These are phyloP conservation scores for Lactarius evosmus DNA, from an alignment of 768 basidiomycete genomes.

Conservation along the genomic window DNA sequence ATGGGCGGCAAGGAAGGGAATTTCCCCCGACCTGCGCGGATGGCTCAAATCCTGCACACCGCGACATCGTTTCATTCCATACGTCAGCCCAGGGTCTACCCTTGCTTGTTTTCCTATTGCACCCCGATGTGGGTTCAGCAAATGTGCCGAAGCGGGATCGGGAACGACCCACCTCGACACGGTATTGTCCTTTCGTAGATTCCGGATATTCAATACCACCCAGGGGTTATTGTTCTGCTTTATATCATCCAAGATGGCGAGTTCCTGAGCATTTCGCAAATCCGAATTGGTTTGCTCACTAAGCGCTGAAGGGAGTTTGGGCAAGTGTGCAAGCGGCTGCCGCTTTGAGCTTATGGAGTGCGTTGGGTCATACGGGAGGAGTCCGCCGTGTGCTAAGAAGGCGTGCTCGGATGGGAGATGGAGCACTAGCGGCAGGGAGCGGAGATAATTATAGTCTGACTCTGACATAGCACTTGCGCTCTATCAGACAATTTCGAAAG, in stretches of 20 bases:
- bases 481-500: conserved; percentile 10
- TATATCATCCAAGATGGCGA: conserved; percentile 59
- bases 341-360: conserved; percentile 45
- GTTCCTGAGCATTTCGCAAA: conserved; percentile 62
- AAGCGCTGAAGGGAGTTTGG: conserved; percentile 11
- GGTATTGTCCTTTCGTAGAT: conserved; percentile 40
- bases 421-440: conserved; percentile 67
- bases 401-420: conserved; percentile 74
- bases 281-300: conserved; percentile 22
- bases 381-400: conserved; percentile 79
- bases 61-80: conserved; percentile 66
- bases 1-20: conserved; percentile 60
- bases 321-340: conserved; percentile 59
- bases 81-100: conserved; percentile 74
- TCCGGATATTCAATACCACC: conserved; percentile 71
- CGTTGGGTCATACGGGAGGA: conserved; percentile 69
- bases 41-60: conserved; percentile 49
- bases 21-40: conserved; percentile 30
- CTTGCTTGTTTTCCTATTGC: conserved; percentile 34
- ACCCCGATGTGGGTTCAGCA: conserved; percentile 1
- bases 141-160: not conserved
- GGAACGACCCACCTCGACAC: conserved; percentile 37
- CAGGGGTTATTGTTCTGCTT: conserved; percentile 78
- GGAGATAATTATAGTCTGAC: conserved; percentile 66
- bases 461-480: conserved; percentile 49